These are phyloP conservation scores for Cichorium intybus DNA, from an alignment of 140 eudicot species.

Conservation along the genomic window DNA sequence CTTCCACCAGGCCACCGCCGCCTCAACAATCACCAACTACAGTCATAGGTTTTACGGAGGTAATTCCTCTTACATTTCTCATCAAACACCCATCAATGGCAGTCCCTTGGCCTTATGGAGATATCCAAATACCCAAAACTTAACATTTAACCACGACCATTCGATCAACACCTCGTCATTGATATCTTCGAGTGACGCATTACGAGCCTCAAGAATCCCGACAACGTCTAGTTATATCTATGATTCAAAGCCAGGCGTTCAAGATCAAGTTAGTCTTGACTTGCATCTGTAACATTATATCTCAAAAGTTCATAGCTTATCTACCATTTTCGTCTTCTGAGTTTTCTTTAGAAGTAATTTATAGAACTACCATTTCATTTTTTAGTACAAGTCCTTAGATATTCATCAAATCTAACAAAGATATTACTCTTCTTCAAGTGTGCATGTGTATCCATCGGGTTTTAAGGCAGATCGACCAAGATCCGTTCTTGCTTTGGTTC, in stretches of 20 bases:
- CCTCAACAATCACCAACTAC: background rate
- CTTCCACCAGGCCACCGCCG: slow-evolving; percentile 35
- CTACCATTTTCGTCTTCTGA: slow-evolving; percentile 13
- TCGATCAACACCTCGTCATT: slow-evolving; percentile 16
- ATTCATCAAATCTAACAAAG: slow-evolving; percentile 28
- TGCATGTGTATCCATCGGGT: background rate
- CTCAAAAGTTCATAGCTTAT: slow-evolving; percentile 11
- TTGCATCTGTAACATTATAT: slow-evolving; percentile 60
- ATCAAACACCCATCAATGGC: slow-evolving; percentile 64
- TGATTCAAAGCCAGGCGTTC: slow-evolving; percentile 45
- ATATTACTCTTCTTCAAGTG: slow-evolving; percentile 1
- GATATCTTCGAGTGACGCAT: slow-evolving; percentile 22
- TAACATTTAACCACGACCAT: slow-evolving; percentile 25
- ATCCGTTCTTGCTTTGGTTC: background rate
- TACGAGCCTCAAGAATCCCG: slow-evolving; percentile 23
- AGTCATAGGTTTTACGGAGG: slow-evolving; percentile 37
- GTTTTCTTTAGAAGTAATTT: slow-evolving; percentile 24
- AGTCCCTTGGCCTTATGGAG: slow-evolving; percentile 77
- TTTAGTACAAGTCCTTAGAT: slow-evolving; percentile 10
- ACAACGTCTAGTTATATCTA: slow-evolving; percentile 35
- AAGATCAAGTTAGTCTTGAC: slow-evolving; percentile 94
- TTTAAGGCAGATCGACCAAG: background rate
- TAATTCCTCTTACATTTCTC: slow-evolving; percentile 23
- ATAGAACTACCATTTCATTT: slow-evolving; percentile 13
- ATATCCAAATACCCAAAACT: slow-evolving; percentile 45